Base-by-base conservation (phyloP, 1,284 basidiomycete species). In the Rhodotorula sp. region DNA sequence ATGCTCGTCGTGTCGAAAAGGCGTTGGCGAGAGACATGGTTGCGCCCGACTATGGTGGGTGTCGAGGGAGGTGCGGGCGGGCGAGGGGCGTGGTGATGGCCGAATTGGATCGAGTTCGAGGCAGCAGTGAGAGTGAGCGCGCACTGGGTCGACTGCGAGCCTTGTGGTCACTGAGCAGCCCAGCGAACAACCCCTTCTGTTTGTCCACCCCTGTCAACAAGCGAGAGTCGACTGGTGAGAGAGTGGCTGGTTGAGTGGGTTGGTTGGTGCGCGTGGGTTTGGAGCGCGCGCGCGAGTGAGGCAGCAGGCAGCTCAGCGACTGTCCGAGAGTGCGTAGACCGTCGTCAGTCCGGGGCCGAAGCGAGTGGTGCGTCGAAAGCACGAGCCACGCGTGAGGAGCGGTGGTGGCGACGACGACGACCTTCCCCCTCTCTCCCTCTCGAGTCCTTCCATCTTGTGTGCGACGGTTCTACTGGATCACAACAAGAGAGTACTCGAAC, bases 21-120 rank as follows among this genome's bases (percentile, higher is more conserved):
- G 67, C 67, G 49, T 64, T 64, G 62, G 62, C 67, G 46, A 68
- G 62, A 4, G 62, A 64, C 67, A 68, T 66, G 54, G 20, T 27
- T 2, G 58, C 17, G 57, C 24, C 8, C 2, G 9, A 17, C 2
- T 7, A 20, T 7, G 29, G 27, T 29, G 15, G 27, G 5, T 29
- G 47, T 9, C 10, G 59, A 8, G 30, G 46, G 19, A 15, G 29
- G 24, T 22, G 17, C 29, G 39, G 9, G 27, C 24, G 53, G 53
- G 54, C 29, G n/a, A 48, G 32, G 29, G 48, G 29, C 11, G 48
- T 24, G 53, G 19, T 11, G 49, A 34, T 29, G 29, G 36, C n/a
- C 57, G 36, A 29, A 56, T 24, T 24, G 27, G 34, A 24, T 7
- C 8, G n/a, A n/a, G 11, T n/a, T 24, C 52, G 39, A 29, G n/a